Percentiles rank a stretch among this genome's conserved stretches.
Conservation (phyloP, 2,329 filamentous ascomycete genomes). For the Neonectria ditissima region DNA sequence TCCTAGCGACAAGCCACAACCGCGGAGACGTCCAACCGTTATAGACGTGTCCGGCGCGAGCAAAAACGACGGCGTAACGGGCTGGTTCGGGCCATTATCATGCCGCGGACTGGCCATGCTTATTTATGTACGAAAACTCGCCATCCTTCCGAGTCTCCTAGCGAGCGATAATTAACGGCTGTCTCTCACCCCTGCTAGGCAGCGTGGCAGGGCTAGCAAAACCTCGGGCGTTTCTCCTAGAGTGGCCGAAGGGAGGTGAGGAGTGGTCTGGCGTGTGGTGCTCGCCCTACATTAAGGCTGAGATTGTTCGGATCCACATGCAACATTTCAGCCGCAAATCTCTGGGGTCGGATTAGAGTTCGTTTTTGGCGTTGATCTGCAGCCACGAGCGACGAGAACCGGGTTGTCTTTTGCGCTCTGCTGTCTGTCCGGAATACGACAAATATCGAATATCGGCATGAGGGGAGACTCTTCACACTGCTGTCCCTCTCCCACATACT, state of each 20-base stretch:
- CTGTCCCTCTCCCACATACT: neutral
- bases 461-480: neutral
- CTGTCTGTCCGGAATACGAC: neutral
- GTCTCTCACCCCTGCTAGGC: neutral
- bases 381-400: neutral
- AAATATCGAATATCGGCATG: too few relatives aligned
- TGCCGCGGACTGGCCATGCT: constrained; percentile 17
- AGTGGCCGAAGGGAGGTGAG: neutral
- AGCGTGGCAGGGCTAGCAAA: neutral
- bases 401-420: neutral
- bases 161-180: neutral
- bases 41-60: neutral
- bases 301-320: neutral
- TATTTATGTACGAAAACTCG: constrained; percentile 19
- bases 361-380: neutral
- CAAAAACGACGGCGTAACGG: neutral
- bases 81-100: constrained; percentile 11
- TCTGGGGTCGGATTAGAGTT: neutral
- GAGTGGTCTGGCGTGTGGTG: neutral
- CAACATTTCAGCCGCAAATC: neutral
- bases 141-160: neutral
- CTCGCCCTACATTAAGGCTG: neutral
- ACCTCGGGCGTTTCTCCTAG: neutral
- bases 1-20: constrained; percentile 2
- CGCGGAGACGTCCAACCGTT: constrained; percentile 1